Base-by-base conservation (phyloP, 2,329 filamentous ascomycete species). In the Zelopaecilomyces penicillatus region DNA sequence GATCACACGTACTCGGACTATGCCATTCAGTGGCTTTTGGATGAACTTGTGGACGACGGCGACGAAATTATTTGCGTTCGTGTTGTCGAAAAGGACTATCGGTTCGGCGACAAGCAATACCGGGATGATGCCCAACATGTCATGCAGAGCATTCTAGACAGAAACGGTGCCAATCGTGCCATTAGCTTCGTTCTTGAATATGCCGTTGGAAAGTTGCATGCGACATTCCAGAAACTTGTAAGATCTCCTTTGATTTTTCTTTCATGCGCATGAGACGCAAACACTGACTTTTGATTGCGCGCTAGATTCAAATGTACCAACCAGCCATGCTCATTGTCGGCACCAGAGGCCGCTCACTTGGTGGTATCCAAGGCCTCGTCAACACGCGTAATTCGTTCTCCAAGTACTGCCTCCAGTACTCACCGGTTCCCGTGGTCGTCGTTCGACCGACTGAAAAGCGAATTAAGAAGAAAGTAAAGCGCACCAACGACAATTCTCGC, bases 341-440 rank as follows among this genome's bases (percentile, higher is more conserved):
- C 37, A 95, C 90, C 1, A 80, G 85, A 55, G 90, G 90, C 38
- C 79, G 88, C 44, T 91, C 85, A 33, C 73, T 95, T 2, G 87
- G 87, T 31, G 88, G 89, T 28, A 82, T 95, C 46, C 89, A 95
- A 60, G 87, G 87, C 39, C 71, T 95, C 30, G 77, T 95, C 36
- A 87, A 87, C 40, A 77, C 75, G 30, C 69, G 75, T 37, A 93
- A 88, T 51, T 93, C 86, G 0, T 90, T 95, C 37, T 94, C 87
- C 28, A 95, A 95, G 61, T 96, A 95, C 66, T 95, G 90, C 57
- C 74, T 95, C 9, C 90, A 96, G 60, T 90, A 95, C 62, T 95
- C 87, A 2, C 89, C 90, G 0, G 87, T 96, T 1, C 90, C 90
- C 1, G 90, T 95, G 6, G 90, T 95, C 30, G 90, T 96, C 30